Percentiles rank a stretch among this genome's conserved stretches.
These are phyloP conservation scores for Septoria petroselini DNA, from an alignment of 2,329 filamentous ascomycete genomes.

Conservation along the genomic window DNA sequence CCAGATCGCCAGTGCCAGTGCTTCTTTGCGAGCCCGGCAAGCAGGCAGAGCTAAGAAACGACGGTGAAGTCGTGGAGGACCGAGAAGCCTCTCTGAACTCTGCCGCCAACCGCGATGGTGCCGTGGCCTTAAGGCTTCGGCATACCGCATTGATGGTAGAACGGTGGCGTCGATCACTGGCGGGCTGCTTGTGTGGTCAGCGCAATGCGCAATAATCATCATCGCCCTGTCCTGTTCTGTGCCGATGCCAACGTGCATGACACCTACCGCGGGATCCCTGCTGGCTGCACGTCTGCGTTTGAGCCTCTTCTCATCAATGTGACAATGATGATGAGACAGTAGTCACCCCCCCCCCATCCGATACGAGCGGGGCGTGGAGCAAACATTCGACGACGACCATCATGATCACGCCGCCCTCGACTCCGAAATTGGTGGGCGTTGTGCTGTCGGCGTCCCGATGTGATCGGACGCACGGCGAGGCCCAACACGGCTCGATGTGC, in stretches of 20 bases:
- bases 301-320: no score
- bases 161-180: constrained; percentile 1
- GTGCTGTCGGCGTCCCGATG: no score
- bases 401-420: no score
- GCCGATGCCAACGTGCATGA: not conserved
- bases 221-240: not conserved
- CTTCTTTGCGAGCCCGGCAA: no score
- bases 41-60: constrained; percentile 13
- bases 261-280: not conserved
- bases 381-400: no score
- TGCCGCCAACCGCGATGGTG: constrained; percentile 7
- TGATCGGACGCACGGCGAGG: no score
- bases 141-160: constrained; percentile 1
- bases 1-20: constrained; percentile 18
- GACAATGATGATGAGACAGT: no score
- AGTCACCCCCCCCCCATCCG: no score
- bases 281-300: not conserved
- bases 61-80: constrained; percentile 13
- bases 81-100: not conserved
- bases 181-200: not conserved
- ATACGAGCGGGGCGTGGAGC: no score
- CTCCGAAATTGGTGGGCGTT: no score
- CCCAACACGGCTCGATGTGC: no score
- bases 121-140: constrained; percentile 1
- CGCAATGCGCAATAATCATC: not conserved